A percentile compares a stretch with the other conserved stretches of the same genome.
Evolutionary conservation across 768 basidiomycete genomes (phyloP).

Genomic region (Hemileccinum impolitum): DNA sequence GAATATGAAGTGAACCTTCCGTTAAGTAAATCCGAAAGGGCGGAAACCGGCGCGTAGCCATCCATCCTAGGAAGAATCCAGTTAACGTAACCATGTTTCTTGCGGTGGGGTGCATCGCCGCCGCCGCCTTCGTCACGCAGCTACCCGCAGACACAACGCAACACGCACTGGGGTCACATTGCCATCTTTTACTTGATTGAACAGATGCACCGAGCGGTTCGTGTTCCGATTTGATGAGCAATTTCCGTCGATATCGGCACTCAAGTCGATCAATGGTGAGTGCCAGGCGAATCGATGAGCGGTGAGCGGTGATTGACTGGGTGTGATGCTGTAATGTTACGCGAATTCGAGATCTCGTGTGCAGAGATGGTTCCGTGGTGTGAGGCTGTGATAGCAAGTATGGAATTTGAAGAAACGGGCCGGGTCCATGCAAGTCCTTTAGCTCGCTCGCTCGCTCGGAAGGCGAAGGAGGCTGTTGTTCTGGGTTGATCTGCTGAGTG

Average conservation of each 20-base stretch:
- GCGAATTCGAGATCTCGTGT: slow-evolving; percentile 76
- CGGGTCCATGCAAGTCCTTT: slow-evolving; percentile 1
- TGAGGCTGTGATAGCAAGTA: too few relatives aligned
- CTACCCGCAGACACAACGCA: slow-evolving; percentile 38
- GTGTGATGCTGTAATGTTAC: slow-evolving; percentile 43
- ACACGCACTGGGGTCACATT: slow-evolving; percentile 76
- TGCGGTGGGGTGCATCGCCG: slow-evolving; percentile 39
- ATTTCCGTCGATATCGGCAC: slow-evolving; percentile 67
- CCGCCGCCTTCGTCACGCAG: slow-evolving; percentile 26
- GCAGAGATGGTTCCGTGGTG: slow-evolving; percentile 64
- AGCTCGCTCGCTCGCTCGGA: too few relatives aligned
- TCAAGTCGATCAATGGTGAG: slow-evolving; percentile 70
- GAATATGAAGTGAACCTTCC: too few relatives aligned
- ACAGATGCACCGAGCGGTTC: slow-evolving; percentile 78
- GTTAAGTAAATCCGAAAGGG: too few relatives aligned
- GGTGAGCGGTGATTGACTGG: slow-evolving; percentile 2
- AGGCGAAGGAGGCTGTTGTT: too few relatives aligned
- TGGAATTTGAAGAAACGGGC: too few relatives aligned
- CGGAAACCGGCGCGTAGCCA: too few relatives aligned
- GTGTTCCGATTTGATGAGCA: slow-evolving; percentile 77
- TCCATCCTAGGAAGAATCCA: too few relatives aligned
- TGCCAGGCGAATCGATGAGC: too few relatives aligned
- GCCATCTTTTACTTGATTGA: slow-evolving; percentile 75
- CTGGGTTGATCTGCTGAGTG: too few relatives aligned
- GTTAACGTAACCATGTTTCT: too few relatives aligned